Evolutionary conservation across 2,329 filamentous ascomycete genomes (phyloP).

Genomic region (Cladosporium sp.): DNA sequence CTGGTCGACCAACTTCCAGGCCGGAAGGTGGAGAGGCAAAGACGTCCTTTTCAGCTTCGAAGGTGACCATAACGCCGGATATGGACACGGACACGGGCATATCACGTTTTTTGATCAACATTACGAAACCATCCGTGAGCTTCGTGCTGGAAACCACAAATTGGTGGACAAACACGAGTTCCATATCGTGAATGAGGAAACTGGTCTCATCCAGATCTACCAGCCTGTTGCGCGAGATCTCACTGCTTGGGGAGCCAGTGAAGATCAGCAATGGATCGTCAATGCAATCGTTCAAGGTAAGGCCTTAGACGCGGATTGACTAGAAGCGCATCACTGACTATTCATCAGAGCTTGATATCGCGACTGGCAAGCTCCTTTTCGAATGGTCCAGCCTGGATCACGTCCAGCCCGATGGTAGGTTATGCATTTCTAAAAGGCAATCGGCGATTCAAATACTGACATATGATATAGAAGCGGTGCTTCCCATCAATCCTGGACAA

Average conservation of each 20-base stretch:
- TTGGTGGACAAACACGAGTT: conserved; percentile 49
- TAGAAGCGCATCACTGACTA: no score
- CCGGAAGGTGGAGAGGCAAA: conserved; percentile 45
- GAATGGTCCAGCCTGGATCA: conserved; percentile 53
- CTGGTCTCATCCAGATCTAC: conserved; percentile 50
- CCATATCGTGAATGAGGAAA: conserved; percentile 49
- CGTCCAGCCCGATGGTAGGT: conserved; percentile 34
- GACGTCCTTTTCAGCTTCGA: conserved; percentile 51
- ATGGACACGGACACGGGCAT: conserved; percentile 48
- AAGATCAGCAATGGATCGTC: conserved; percentile 15
- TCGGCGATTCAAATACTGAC: no score
- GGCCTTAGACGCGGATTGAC: background rate
- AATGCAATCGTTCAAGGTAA: conserved; percentile 13
- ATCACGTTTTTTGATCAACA: conserved; percentile 50
- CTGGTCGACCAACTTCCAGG: conserved; percentile 45
- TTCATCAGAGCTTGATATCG: conserved; percentile 42
- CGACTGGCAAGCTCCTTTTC: conserved; percentile 49
- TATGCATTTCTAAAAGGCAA: no score
- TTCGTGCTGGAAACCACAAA: conserved; percentile 49
- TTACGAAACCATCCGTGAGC: conserved; percentile 52
- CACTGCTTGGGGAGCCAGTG: conserved; percentile 10
- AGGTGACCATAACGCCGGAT: conserved; percentile 48
- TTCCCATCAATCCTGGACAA: conserved; percentile 27
- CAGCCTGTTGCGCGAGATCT: conserved; percentile 38
- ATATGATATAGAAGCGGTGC: conserved; percentile 26